A percentile compares a stretch with the other conserved stretches of the same genome.
phyloP scores from a whole-genome alignment of 2,329 filamentous ascomycete genomes.

The Simplicillium sp. region DNA sequence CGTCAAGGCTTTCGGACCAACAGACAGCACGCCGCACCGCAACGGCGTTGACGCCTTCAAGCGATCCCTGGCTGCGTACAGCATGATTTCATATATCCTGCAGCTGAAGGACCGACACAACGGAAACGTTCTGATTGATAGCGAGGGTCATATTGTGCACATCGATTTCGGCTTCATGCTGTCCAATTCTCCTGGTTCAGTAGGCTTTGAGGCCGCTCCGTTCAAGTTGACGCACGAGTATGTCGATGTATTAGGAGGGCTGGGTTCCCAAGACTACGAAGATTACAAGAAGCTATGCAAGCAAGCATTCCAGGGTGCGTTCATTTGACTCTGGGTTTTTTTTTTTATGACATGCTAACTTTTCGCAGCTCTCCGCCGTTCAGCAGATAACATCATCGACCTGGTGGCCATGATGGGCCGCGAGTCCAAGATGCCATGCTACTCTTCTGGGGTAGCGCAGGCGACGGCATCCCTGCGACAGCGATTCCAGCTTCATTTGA shows the following conservation, averaged over 20 bases:
- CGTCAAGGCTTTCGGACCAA: slow-evolving; percentile 65
- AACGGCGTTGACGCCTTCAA: slow-evolving; percentile 72
- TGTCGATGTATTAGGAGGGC: slow-evolving; percentile 70
- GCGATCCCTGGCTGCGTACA: slow-evolving; percentile 74
- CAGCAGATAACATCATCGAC: slow-evolving; percentile 73
- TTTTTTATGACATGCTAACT: background rate
- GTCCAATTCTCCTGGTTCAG: slow-evolving; percentile 74
- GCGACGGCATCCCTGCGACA: slow-evolving; percentile 61
- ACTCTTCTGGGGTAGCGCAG: slow-evolving; percentile 61
- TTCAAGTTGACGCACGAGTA: slow-evolving; percentile 85
- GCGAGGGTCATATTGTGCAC: slow-evolving; percentile 77
- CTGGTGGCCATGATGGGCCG: slow-evolving; percentile 77
- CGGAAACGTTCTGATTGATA: slow-evolving; percentile 78
- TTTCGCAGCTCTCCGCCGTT: slow-evolving; percentile 59
- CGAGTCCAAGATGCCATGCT: slow-evolving; percentile 79
- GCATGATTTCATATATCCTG: slow-evolving; percentile 73
- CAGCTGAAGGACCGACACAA: slow-evolving; percentile 84
- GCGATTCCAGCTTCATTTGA: slow-evolving; percentile 73
- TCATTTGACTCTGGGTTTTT: background rate
- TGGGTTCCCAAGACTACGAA: slow-evolving; percentile 59
- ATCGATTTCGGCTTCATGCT: slow-evolving; percentile 90
- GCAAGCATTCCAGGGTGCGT: slow-evolving; percentile 67
- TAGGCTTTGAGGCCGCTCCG: slow-evolving; percentile 78
- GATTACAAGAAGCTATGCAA: slow-evolving; percentile 75
- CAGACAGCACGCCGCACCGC: slow-evolving; percentile 58